Conservation (phyloP, 2,329 filamentous ascomycete species). For the Incumbomyces delicatus region DNA sequence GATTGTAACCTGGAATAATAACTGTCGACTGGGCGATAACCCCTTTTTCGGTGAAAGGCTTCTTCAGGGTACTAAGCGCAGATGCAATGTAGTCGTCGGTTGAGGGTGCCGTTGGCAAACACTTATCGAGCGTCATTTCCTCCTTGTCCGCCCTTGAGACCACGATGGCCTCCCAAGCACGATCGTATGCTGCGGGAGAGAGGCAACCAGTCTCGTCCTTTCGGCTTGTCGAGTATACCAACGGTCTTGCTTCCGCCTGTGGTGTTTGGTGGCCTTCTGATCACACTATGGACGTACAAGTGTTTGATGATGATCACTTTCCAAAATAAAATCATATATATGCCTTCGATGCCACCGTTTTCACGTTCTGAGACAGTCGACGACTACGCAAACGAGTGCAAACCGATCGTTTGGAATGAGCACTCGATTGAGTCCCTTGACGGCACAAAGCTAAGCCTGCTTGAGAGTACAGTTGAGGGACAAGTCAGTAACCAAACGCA, state of each 20-base stretch:
- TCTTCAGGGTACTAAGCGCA: background rate
- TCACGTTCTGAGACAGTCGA: constrained; percentile 56
- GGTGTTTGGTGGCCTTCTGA: constrained; percentile 55
- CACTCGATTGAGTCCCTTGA: constrained; percentile 52
- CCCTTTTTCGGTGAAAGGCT: background rate
- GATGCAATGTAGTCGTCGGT: constrained; percentile 1
- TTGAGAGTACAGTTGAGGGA: constrained; percentile 32
- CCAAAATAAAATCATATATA: constrained; percentile 76
- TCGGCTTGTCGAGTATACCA: constrained; percentile 26
- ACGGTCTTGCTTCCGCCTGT: constrained; percentile 52
- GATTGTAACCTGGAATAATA: too few species aligned
- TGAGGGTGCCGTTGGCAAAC: background rate
- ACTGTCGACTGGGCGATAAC: background rate
- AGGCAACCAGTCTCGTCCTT: constrained; percentile 6
- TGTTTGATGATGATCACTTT: constrained; percentile 67
- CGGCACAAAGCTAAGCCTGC: constrained; percentile 55
- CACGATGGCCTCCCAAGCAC: background rate
- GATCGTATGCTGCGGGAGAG: background rate
- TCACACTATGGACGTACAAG: constrained; percentile 54
- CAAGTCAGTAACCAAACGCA: background rate
- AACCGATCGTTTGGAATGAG: constrained; percentile 58
- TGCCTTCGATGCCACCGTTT: constrained; percentile 64
- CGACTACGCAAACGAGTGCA: constrained; percentile 52
- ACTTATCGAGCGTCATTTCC: background rate
- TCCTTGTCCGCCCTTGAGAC: too few species aligned